Base-by-base conservation (phyloP, 225 moss, liverwort and hornwort genomes). In the Bryum argenteum region DNA sequence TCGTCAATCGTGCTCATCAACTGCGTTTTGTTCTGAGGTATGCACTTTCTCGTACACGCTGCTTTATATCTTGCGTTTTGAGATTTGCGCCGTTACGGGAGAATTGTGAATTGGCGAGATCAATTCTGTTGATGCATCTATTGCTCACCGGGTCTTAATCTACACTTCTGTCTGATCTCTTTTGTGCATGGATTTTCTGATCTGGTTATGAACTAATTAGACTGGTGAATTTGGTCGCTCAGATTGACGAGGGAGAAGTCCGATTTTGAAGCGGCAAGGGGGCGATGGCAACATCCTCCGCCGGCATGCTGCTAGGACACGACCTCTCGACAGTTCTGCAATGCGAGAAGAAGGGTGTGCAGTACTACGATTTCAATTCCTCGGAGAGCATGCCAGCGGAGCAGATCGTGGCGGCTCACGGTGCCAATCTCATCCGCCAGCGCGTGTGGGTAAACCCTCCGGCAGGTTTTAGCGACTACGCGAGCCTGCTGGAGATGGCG, bases 361-460 rank as follows among this genome's bases (percentile, higher is more conserved):
- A 75, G 45, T 87, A 87, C 77, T 84, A 78, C 69, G 84, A 84
- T 41, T 87, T 84, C 68, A 18, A 68, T 13, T 70, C 66, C 19
- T 71, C 84, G 11, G 71, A 87, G 8, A 74, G 55, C 24, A 65
- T 71, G 38, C 76, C 77, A 13, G 81, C 81, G 1, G 87, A 87
- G 62, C 65, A 73, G 20, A 87, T 87, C 21, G 78, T 84, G 6
- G 87, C 84, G 0, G 55, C 87, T 39, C 84, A 87, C 43, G 87
- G 84, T 47, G 84, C 87, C 18, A 87, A 87, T 24, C 76, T 87
- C 10, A 61, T 87, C 18, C 87, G 87, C 74, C 71, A 84, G 24
- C 87, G 87, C 21, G 33, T 87, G 9, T 87, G 87, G 87, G 87
- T 87, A 16, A 84, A 84, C 23, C 81, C 84, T 6, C 87, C 87